phyloP scores from a whole-genome alignment of 345 rosid genomes.

The Trapa incisa region DNA sequence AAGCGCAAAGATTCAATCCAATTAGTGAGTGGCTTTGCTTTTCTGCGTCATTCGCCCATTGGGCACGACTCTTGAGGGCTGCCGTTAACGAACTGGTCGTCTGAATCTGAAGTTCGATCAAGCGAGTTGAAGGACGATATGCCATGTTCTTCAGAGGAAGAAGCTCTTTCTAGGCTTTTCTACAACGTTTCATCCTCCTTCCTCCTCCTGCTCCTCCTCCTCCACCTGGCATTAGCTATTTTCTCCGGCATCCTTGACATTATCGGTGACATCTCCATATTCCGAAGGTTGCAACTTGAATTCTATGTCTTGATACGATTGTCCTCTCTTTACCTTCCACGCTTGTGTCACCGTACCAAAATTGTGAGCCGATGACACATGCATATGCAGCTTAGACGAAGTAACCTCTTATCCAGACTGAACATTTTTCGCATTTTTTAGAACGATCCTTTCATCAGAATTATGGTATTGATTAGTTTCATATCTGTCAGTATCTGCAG shows the following conservation, averaged over 20 bases:
- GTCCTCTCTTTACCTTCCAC: too few relatives aligned
- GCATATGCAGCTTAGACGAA: too few relatives aligned
- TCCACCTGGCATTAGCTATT: conserved; percentile 45
- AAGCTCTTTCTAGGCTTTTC: conserved; percentile 65
- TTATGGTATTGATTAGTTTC: too few relatives aligned
- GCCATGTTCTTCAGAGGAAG: conserved; percentile 62
- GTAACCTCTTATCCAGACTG: too few relatives aligned
- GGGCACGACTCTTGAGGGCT: not conserved
- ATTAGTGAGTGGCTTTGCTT: not conserved
- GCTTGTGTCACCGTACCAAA: too few relatives aligned
- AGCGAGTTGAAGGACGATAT: conserved; percentile 12
- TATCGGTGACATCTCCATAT: conserved; percentile 47
- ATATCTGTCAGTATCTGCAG: conserved; percentile 17
- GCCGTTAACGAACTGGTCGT: not conserved
- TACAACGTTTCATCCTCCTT: conserved; percentile 56
- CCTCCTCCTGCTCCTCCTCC: conserved; percentile 55
- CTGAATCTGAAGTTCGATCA: not conserved
- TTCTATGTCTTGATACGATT: too few relatives aligned
- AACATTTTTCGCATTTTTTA: too few relatives aligned
- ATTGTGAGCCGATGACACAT: too few relatives aligned
- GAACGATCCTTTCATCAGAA: too few relatives aligned
- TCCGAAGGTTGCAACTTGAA: conserved; percentile 33
- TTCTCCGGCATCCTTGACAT: conserved; percentile 50
- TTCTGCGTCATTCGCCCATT: not conserved
- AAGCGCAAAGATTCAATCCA: not conserved